These are phyloP conservation scores for Immersiporthe knoxdaviesiana DNA, from an alignment of 2,329 filamentous ascomycete genomes.

Conservation along the genomic window DNA sequence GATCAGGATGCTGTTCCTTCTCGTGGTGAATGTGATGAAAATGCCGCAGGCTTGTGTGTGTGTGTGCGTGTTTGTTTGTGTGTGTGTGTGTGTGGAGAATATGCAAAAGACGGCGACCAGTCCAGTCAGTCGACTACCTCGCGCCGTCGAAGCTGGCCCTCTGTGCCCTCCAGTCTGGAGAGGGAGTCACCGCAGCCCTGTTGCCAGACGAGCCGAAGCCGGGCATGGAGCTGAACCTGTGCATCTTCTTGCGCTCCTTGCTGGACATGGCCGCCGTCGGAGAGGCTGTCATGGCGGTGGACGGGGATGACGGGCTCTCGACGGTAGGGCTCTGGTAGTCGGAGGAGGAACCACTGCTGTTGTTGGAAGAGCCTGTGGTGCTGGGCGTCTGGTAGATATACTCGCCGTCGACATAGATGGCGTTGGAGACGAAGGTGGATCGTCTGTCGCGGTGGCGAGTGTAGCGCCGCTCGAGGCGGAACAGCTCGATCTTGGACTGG, in stretches of 20 bases:
- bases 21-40: background rate
- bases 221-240: slow-evolving; percentile 60
- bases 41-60: background rate
- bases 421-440: slow-evolving; percentile 85
- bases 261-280: slow-evolving; percentile 36
- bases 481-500: slow-evolving; percentile 79
- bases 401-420: slow-evolving; percentile 92
- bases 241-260: slow-evolving; percentile 52
- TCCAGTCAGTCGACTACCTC: slow-evolving; percentile 2
- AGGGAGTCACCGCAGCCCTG: slow-evolving; percentile 37
- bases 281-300: slow-evolving; percentile 35
- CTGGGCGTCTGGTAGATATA: slow-evolving; percentile 78
- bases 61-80: background rate
- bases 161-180: slow-evolving; percentile 46
- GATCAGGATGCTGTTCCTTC: background rate
- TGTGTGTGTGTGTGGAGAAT: background rate
- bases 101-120: background rate
- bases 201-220: slow-evolving; percentile 52
- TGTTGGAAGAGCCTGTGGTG: slow-evolving; percentile 60
- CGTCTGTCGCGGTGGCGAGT: slow-evolving; percentile 84
- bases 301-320: slow-evolving; percentile 35
- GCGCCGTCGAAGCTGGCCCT: slow-evolving; percentile 36
- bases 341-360: slow-evolving; percentile 36
- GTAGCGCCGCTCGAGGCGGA: slow-evolving; percentile 94
- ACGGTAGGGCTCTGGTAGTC: slow-evolving; percentile 44